phyloP scores from a whole-genome alignment of 345 rosid genomes.

The Eucalyptus sp. region DNA sequence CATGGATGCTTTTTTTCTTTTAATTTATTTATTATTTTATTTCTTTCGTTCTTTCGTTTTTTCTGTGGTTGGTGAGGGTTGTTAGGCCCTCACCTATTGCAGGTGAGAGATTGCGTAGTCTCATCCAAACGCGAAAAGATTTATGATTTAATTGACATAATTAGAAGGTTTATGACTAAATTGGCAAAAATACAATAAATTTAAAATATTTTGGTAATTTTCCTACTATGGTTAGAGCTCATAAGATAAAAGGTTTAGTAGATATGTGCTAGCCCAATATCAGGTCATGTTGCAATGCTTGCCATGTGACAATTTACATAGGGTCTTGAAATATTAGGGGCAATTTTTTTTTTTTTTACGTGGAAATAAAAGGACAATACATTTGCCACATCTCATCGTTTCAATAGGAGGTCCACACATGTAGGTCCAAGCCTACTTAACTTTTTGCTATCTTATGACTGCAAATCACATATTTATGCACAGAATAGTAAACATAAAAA shows the following conservation, averaged over 20 bases:
- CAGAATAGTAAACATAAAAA: neutral
- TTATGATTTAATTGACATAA: too few relatives aligned
- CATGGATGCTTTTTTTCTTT: too few relatives aligned
- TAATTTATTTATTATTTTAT: too few relatives aligned
- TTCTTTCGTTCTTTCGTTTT: too few relatives aligned
- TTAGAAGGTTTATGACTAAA: too few relatives aligned
- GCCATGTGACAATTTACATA: neutral
- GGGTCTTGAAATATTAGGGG: neutral
- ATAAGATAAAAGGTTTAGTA: neutral
- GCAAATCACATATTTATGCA: too few relatives aligned
- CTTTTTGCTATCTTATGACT: neutral
- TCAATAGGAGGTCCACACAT: neutral
- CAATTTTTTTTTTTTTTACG: neutral
- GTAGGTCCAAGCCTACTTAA: neutral
- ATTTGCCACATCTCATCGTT: neutral
- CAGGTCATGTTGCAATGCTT: neutral
- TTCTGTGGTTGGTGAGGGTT: neutral
- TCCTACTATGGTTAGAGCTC: neutral
- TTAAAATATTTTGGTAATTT: too few relatives aligned
- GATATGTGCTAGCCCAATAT: neutral
- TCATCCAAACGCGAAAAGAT: rapidly evolving
- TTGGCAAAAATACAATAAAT: too few relatives aligned
- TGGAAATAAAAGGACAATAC: neutral
- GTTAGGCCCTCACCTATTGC: too few relatives aligned
- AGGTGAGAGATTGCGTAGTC: too few relatives aligned